phyloP scores from a whole-genome alignment of 305 asterid genomes.

The Solanum chacoense region DNA sequence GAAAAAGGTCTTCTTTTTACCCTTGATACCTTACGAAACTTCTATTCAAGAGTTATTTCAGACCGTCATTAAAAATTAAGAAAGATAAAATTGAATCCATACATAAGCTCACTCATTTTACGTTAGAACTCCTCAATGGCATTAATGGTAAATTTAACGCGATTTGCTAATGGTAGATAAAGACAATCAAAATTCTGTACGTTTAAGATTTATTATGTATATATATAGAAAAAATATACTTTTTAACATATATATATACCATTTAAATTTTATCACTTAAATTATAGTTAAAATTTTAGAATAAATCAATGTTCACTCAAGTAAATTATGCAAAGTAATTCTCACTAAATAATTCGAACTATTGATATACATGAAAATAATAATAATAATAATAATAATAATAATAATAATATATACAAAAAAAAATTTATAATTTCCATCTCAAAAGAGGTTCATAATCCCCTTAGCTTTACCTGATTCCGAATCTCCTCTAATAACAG shows the following conservation, averaged over 20 bases:
- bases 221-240: not conserved
- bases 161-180: not conserved
- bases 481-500: not conserved
- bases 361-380: too few species aligned
- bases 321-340: not conserved
- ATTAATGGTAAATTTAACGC: not conserved
- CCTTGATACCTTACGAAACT: not conserved
- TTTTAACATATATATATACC: too few species aligned
- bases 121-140: not conserved
- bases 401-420: too few species aligned
- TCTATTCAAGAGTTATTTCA: not conserved
- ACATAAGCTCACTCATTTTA: not conserved
- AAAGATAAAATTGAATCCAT: too few species aligned
- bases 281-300: not conserved
- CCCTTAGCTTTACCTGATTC: not conserved
- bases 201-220: not conserved
- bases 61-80: too few species aligned
- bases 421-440: not conserved
- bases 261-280: not conserved
- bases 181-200: not conserved
- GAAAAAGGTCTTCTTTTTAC: rapidly evolving
- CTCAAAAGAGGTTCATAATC: not conserved
- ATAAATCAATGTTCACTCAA: not conserved
- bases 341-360: not conserved
- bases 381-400: too few species aligned